Base-by-base conservation (phyloP, 495 filamentous ascomycete genomes). In the Amorphotheca resinae region DNA sequence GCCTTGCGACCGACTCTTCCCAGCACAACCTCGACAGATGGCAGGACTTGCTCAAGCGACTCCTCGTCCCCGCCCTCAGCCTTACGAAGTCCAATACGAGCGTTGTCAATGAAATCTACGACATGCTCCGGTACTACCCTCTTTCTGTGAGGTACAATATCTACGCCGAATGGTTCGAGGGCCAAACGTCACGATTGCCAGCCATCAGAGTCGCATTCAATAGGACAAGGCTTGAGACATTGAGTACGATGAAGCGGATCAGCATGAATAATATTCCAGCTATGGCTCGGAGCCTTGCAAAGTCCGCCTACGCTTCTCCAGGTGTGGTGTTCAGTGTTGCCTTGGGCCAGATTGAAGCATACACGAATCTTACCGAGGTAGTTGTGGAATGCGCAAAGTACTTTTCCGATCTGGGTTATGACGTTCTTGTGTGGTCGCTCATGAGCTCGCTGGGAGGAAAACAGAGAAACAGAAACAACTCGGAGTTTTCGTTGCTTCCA, bases 301-400 rank as follows among this genome's bases (percentile, higher is more conserved):
- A 94, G 63, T 79, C 86, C 8, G 83, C 88, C 6, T 82, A 81
- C 46, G 76, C 84, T 5, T 87, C 80, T 11, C 93, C 93, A 2
- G 87, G 87, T n/a, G 70, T 91, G 33, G 86, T 99, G 20, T 93
- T 95, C 64, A 77, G 76, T 51, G 77, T 88, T 32, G 83, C 87
- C 9, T 72, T 96, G 42, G 73, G 69, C 23, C 87, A 95, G 54
- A 87, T 95, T 34, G 87, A 95, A 60, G 73, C 79, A 0, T 95
- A 96, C 59, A 82, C 81, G 54, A 95, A 95, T 55, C 71, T 96
- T 25, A 88, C 89, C 44, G 85, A 94, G 44, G 81, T 82, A 7
- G 82, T 99, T 38, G 86, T 95, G 22, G 85, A 94, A 57, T 95
- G 86, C 54, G 86, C 82, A 22, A 80, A 83, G 49, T 94, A 95